These are phyloP conservation scores for Eurotiales sp. DNA, from an alignment of 2,329 filamentous ascomycete genomes.

Conservation along the genomic window DNA sequence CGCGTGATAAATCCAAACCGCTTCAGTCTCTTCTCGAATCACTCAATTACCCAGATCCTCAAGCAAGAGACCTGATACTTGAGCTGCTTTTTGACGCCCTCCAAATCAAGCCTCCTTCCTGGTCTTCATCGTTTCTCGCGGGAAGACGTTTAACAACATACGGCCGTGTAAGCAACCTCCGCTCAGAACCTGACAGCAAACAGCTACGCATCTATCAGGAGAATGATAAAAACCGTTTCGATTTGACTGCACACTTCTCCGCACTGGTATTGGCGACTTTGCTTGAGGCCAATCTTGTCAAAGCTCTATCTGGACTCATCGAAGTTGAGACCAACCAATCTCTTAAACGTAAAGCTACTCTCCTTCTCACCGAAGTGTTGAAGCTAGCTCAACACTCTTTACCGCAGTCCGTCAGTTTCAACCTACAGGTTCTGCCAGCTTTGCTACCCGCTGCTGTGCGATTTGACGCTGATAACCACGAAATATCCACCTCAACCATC, in stretches of 20 bases:
- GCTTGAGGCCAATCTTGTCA: constrained; percentile 72
- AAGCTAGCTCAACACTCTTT: constrained; percentile 84
- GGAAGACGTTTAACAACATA: constrained; percentile 92
- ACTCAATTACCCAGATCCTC: constrained; percentile 55
- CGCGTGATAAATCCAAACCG: constrained; percentile 82
- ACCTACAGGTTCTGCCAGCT: constrained; percentile 83
- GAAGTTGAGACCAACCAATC: constrained; percentile 47
- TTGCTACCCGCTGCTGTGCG: constrained; percentile 73
- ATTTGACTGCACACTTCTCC: constrained; percentile 90
- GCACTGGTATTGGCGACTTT: constrained; percentile 82
- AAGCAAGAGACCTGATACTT: constrained; percentile 70
- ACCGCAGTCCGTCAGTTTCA: constrained; percentile 74
- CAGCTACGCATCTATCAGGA: constrained; percentile 57
- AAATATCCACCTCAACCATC: constrained; percentile 81
- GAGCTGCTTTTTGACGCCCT: constrained; percentile 81
- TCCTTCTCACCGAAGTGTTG: constrained; percentile 85
- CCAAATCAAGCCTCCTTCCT: constrained; percentile 87
- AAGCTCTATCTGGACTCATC: constrained; percentile 47
- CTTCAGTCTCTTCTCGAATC: constrained; percentile 74
- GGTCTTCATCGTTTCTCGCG: constrained; percentile 93
- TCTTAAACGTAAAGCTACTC: constrained; percentile 80
- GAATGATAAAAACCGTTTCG: constrained; percentile 61
- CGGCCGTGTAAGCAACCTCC: constrained; percentile 84
- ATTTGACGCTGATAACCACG: constrained; percentile 68
- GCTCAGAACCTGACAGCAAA: constrained; percentile 55